Evolutionary conservation across 1,284 basidiomycete genomes (phyloP).

Genomic region (Ustilago xerochloae): DNA sequence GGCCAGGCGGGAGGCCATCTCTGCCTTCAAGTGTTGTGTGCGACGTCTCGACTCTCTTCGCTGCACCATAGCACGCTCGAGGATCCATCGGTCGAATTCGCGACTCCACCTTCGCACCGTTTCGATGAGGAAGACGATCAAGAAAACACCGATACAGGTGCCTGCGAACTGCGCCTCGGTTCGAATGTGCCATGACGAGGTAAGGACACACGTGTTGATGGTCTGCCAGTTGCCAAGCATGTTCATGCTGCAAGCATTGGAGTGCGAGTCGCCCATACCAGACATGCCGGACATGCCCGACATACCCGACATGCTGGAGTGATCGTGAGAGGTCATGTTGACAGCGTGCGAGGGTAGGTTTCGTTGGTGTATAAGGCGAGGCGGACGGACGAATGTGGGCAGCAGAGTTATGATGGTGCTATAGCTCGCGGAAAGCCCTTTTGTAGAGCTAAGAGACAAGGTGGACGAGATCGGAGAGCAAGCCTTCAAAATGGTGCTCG

Average conservation of each 20-base stretch:
- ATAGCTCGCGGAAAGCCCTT: too few species aligned
- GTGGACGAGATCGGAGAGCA: too few species aligned
- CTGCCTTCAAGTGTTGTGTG: constrained; percentile 23
- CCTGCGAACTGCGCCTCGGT: constrained; percentile 57
- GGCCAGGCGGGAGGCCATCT: constrained; percentile 33
- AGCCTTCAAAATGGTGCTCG: too few species aligned
- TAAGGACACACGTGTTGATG: constrained; percentile 54
- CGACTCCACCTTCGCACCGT: constrained; percentile 53
- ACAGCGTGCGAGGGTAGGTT: neutral
- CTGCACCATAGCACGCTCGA: constrained; percentile 40
- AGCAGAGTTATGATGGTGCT: neutral
- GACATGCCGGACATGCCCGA: constrained; percentile 32
- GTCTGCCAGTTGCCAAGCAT: constrained; percentile 57
- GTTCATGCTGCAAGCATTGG: constrained; percentile 37
- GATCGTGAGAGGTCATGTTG: constrained; percentile 29
- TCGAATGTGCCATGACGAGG: constrained; percentile 56
- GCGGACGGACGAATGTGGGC: too few species aligned
- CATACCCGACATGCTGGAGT: constrained; percentile 32
- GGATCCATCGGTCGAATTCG: constrained; percentile 59
- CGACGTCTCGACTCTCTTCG: constrained; percentile 25
- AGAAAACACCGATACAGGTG: constrained; percentile 60
- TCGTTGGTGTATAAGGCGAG: too few species aligned
- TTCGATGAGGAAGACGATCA: constrained; percentile 61
- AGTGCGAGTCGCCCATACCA: constrained; percentile 22
- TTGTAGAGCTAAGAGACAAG: too few species aligned